Evolutionary conservation across 805 yeast species (phyloP).

Genomic region (Candida xiaguanensis): DNA sequence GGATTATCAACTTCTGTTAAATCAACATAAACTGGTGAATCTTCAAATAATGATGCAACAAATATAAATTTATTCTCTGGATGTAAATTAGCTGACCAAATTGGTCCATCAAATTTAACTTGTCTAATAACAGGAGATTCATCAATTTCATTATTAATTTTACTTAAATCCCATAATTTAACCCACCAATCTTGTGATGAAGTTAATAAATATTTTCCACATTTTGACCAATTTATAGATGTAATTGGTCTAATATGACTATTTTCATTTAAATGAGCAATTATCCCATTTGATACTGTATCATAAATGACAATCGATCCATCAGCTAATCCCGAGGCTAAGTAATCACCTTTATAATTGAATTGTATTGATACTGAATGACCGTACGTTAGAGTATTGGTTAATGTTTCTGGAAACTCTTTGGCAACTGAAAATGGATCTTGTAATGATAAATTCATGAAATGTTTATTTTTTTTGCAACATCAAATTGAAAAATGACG

Average conservation of each 20-base stretch:
- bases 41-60: slow-evolving; percentile 65
- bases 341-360: slow-evolving; percentile 75
- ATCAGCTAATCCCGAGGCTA: slow-evolving; percentile 75
- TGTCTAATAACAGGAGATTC: slow-evolving; percentile 34
- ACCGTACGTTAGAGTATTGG: slow-evolving; percentile 64
- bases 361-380: slow-evolving; percentile 65
- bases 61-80: slow-evolving; percentile 47
- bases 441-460: slow-evolving; percentile 74
- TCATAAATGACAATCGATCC: slow-evolving; percentile 76
- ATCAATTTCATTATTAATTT: slow-evolving; percentile 20
- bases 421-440: slow-evolving; percentile 91
- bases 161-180: slow-evolving; percentile 71
- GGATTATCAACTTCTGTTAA: slow-evolving; percentile 18
- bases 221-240: slow-evolving; percentile 68
- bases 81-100: slow-evolving; percentile 64
- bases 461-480: not conserved
- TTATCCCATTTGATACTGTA: slow-evolving; percentile 59
- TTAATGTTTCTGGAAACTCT: slow-evolving; percentile 85
- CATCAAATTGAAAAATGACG: too few species aligned
- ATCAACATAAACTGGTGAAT: slow-evolving; percentile 52
- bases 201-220: slow-evolving; percentile 66
- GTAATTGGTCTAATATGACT: slow-evolving; percentile 75
- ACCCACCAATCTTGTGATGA: slow-evolving; percentile 81
- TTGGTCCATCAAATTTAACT: slow-evolving; percentile 60
- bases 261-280: slow-evolving; percentile 45